Evolutionary conservation across 768 basidiomycete species (phyloP).

Genomic region (Boletus rubroflammeus): DNA sequence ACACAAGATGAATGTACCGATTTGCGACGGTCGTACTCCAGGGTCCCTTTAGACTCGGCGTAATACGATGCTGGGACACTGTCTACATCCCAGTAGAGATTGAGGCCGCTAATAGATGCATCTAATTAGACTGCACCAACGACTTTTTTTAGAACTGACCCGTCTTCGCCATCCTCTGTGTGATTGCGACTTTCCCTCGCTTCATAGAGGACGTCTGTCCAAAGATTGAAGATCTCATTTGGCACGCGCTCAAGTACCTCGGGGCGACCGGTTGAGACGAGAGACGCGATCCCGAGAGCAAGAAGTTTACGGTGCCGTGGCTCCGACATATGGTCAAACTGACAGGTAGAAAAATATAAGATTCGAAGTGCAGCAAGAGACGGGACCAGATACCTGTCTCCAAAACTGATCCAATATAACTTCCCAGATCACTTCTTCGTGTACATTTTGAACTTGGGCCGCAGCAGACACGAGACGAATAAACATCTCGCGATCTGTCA

Average conservation of each 20-base stretch:
- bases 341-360: slow-evolving; percentile 4
- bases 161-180: slow-evolving; percentile 35
- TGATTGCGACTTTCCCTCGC: slow-evolving; percentile 63
- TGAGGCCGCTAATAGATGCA: slow-evolving; percentile 33
- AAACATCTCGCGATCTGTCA: slow-evolving; percentile 67
- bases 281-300: slow-evolving; percentile 75
- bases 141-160: slow-evolving; percentile 20
- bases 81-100: slow-evolving; percentile 68
- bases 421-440: slow-evolving; percentile 60
- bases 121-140: background rate
- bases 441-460: slow-evolving; percentile 42
- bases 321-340: slow-evolving; percentile 93
- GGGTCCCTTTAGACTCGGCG: slow-evolving; percentile 61
- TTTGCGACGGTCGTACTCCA: slow-evolving; percentile 75
- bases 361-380: background rate
- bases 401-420: slow-evolving; percentile 77
- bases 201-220: slow-evolving; percentile 87
- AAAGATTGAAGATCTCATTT: slow-evolving; percentile 78
- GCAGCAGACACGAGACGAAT: slow-evolving; percentile 65
- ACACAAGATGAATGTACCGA: slow-evolving; percentile 41
- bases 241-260: slow-evolving; percentile 71
- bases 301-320: slow-evolving; percentile 78
- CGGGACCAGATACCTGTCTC: slow-evolving; percentile 54
- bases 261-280: slow-evolving; percentile 70
- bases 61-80: slow-evolving; percentile 57